Evolutionary conservation across 495 filamentous ascomycete species (phyloP).

Genomic region (Margaritispora aquatica): DNA sequence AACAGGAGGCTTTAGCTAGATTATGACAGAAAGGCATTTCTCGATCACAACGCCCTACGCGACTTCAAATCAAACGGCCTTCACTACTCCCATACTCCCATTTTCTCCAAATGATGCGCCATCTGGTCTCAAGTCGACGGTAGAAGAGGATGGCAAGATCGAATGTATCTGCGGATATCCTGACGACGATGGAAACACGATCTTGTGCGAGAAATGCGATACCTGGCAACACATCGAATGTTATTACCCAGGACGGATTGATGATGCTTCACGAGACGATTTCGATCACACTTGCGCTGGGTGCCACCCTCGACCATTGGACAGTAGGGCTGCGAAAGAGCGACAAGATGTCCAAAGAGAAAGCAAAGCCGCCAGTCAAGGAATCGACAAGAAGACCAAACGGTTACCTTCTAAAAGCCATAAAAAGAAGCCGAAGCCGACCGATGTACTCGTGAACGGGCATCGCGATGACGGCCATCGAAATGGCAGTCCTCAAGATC

Average conservation of each 20-base stretch:
- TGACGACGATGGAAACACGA: conserved; percentile 96
- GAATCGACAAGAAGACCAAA: conserved; percentile 57
- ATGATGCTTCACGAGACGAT: conserved; percentile 62
- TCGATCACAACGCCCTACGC: conserved; percentile 51
- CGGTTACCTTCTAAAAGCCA: conserved; percentile 62
- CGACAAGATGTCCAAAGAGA: conserved; percentile 57
- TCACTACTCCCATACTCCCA: conserved; percentile 43
- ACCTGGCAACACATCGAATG: conserved; percentile 98
- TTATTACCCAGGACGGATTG: conserved; percentile 69
- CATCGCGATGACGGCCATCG: conserved; percentile 28
- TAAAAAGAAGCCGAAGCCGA: conserved; percentile 63
- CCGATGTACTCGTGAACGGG: conserved; percentile 31
- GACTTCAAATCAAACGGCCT: conserved; percentile 39
- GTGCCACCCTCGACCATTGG: conserved; percentile 69
- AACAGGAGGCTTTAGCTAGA: conserved; percentile 61
- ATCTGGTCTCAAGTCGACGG: conserved; percentile 48
- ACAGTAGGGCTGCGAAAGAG: conserved; percentile 62
- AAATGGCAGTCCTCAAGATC: conserved; percentile 26
- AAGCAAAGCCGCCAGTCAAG: conserved; percentile 48
- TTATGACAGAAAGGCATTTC: conserved; percentile 89
- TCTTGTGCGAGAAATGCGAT: conserved; percentile 91
- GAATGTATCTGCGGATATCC: conserved; percentile 91
- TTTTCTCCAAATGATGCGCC: conserved; percentile 51
- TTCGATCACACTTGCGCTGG: conserved; percentile 78
- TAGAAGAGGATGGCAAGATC: conserved; percentile 92